Evolutionary conservation across 2,329 filamentous ascomycete species (phyloP).

Genomic region (Talaromyces islandicus): DNA sequence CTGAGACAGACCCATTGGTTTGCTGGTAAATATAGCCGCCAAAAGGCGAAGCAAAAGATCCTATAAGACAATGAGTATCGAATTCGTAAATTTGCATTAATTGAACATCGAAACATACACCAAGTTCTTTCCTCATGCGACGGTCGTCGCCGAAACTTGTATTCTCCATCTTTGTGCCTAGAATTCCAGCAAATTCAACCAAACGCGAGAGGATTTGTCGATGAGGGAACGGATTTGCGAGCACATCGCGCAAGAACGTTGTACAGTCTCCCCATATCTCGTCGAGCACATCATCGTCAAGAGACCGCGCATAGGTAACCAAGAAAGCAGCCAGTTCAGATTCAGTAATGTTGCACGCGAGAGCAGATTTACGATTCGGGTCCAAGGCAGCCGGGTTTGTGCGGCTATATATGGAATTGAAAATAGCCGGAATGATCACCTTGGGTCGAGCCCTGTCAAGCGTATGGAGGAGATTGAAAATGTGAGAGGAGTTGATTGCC

Average conservation of each 20-base stretch:
- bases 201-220: constrained; percentile 80
- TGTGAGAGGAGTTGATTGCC: constrained; percentile 52
- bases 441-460: constrained; percentile 86
- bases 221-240: constrained; percentile 92
- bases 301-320: constrained; percentile 78
- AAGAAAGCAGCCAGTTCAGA: constrained; percentile 81
- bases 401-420: constrained; percentile 92
- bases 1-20: constrained; percentile 66
- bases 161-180: constrained; percentile 95
- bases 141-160: constrained; percentile 94
- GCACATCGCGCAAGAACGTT: constrained; percentile 78
- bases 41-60: constrained; percentile 84
- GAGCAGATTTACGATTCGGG: constrained; percentile 71
- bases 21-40: constrained; percentile 88
- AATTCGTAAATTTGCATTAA: constrained; percentile 50
- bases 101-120: constrained; percentile 52
- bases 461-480: constrained; percentile 83
- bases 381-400: constrained; percentile 80
- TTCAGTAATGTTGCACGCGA: constrained; percentile 80
- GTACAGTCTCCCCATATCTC: constrained; percentile 97
- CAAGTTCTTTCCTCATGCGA: constrained; percentile 84
- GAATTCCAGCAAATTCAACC: constrained; percentile 79
- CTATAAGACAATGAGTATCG: constrained; percentile 41
- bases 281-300: constrained; percentile 96
- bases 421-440: constrained; percentile 86